A percentile compares a stretch with the other conserved stretches of the same genome.
Conservation (phyloP, 129 eudicot species). For the Arctium minus region DNA sequence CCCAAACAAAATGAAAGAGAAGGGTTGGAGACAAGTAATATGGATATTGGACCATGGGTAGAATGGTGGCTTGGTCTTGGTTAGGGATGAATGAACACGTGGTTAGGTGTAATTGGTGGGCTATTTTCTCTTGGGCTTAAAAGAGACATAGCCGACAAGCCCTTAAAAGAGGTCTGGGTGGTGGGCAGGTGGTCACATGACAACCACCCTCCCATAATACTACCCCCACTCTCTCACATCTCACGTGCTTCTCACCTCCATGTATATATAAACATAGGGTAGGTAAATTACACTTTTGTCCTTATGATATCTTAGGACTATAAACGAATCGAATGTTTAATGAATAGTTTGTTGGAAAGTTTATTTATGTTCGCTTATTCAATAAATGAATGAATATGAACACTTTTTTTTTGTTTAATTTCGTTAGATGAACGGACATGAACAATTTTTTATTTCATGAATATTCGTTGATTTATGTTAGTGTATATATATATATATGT, state of each 20-base stretch:
- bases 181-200: slow-evolving; percentile 22
- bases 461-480: too few relatives aligned
- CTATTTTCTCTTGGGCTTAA: slow-evolving; percentile 13
- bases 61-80: neutral
- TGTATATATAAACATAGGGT: neutral
- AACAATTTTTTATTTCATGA: too few relatives aligned
- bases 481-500: too few relatives aligned
- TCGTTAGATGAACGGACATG: too few relatives aligned
- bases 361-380: too few relatives aligned
- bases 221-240: neutral
- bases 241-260: slow-evolving; percentile 18
- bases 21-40: neutral
- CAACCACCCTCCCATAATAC: neutral
- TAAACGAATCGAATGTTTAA: too few relatives aligned
- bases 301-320: neutral
- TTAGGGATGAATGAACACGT: neutral
- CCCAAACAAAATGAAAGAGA: neutral
- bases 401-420: too few relatives aligned
- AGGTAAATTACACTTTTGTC: neutral
- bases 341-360: too few relatives aligned
- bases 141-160: slow-evolving; percentile 10
- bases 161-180: slow-evolving; percentile 7
- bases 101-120: slow-evolving; percentile 16
- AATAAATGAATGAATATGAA: too few relatives aligned
- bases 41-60: neutral